A percentile compares a stretch with the other conserved stretches of the same genome.
These are phyloP conservation scores for Oehlia diaphana DNA, from an alignment of 192 early-diverging fungal species.

Conservation along the genomic window DNA sequence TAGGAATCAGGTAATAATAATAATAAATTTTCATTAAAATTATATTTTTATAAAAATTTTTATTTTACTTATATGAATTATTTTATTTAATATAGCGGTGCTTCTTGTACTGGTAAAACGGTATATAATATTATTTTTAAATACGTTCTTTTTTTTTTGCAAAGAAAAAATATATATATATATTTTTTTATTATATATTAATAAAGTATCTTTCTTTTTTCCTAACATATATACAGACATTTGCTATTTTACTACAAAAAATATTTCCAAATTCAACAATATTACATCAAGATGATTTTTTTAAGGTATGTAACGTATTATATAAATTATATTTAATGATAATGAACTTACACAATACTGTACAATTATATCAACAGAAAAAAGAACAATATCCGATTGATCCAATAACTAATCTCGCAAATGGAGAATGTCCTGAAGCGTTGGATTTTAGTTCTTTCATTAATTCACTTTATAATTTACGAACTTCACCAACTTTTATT, in stretches of 20 bases:
- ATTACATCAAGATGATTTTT: conserved; percentile 78
- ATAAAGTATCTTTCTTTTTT: neutral
- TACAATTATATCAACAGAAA: conserved; percentile 24
- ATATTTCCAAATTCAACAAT: conserved; percentile 62
- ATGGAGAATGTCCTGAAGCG: conserved; percentile 80
- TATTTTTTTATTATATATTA: neutral
- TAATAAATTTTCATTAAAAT: no score
- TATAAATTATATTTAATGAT: no score
- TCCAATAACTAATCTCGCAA: conserved; percentile 51
- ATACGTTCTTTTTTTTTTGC: no score
- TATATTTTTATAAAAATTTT: no score
- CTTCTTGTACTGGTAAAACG: conserved; percentile 74
- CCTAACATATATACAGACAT: conserved; percentile 37
- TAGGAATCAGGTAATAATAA: no score
- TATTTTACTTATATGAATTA: no score
- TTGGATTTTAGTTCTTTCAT: conserved; percentile 52
- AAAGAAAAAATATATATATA: no score
- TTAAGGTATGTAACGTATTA: conserved; percentile 36
- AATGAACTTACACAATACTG: no score
- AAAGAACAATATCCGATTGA: conserved; percentile 64
- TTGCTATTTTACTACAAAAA: conserved; percentile 57
- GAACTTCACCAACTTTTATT: conserved; percentile 36
- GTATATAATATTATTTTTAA: conserved; percentile 33
- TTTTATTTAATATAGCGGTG: conserved; percentile 44
- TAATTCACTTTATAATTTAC: conserved; percentile 37